Conservation (phyloP, 2,329 filamentous ascomycete species). For the Diaporthe sp. region DNA sequence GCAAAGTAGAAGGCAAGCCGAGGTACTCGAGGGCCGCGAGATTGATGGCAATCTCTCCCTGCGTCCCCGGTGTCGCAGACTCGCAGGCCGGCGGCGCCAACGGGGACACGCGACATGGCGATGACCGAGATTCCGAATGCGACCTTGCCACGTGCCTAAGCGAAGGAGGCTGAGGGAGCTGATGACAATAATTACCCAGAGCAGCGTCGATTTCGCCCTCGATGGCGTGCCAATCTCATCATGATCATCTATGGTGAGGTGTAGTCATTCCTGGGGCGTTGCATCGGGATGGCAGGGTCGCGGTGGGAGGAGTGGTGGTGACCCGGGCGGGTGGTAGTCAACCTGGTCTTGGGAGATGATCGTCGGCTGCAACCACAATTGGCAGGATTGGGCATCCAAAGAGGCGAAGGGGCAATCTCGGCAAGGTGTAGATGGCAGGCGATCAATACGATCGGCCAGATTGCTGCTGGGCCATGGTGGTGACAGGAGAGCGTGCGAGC, state of each 20-base stretch:
- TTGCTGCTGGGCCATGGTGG: slow-evolving; percentile 4
- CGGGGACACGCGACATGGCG: slow-evolving; percentile 3
- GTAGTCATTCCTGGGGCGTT: slow-evolving; percentile 5
- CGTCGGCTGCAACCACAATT: neutral
- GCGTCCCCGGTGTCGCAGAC: slow-evolving; percentile 1
- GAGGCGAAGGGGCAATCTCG: slow-evolving; percentile 11
- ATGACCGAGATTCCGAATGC: slow-evolving; percentile 40
- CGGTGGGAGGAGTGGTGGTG: neutral
- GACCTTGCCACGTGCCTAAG: slow-evolving; percentile 41
- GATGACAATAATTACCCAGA: slow-evolving; percentile 9
- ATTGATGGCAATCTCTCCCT: slow-evolving; percentile 20
- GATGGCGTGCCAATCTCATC: slow-evolving; percentile 24
- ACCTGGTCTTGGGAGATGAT: slow-evolving; percentile 17
- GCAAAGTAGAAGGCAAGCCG: neutral
- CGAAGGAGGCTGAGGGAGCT: slow-evolving; percentile 38
- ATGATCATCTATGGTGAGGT: neutral
- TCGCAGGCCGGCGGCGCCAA: slow-evolving; percentile 23
- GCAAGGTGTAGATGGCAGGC: slow-evolving; percentile 18
- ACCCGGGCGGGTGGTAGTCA: slow-evolving; percentile 26
- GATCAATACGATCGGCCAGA: slow-evolving; percentile 31
- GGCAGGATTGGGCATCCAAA: slow-evolving; percentile 22
- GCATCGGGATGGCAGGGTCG: slow-evolving; percentile 1
- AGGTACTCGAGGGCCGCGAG: neutral
- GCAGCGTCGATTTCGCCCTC: neutral
- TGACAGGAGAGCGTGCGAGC: neutral